Conservation (phyloP, 805 yeast species). For the Komagataella phaffii region DNA sequence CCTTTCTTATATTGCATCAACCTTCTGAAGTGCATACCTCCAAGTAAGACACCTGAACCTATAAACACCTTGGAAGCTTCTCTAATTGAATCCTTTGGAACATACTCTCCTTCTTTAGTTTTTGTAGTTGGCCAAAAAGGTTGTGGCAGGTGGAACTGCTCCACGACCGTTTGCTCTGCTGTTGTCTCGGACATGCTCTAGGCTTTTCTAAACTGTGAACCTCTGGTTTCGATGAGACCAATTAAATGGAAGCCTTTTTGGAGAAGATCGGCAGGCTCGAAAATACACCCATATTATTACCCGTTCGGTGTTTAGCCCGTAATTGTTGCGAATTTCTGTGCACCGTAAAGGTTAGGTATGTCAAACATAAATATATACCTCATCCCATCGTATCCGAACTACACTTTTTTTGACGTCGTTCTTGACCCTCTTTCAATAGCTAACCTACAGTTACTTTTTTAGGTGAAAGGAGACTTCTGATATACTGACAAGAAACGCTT, state of each 20-base stretch:
- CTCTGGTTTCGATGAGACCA: not conserved
- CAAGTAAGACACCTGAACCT: constrained; percentile 17
- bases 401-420: not conserved
- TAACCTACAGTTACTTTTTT: not conserved
- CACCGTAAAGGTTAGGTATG: not conserved
- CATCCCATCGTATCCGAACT: not conserved
- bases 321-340: not conserved
- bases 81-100: constrained; percentile 18
- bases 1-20: constrained; percentile 21
- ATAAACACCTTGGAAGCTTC: constrained; percentile 14
- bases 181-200: constrained; percentile 7
- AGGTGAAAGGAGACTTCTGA: not conserved
- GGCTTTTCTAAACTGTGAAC: constrained; percentile 5
- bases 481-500: not conserved
- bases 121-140: constrained; percentile 14
- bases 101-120: constrained; percentile 2
- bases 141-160: constrained; percentile 10
- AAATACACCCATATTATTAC: constrained; percentile 1
- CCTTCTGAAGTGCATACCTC: constrained; percentile 23
- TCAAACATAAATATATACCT: not conserved
- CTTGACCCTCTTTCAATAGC: not conserved
- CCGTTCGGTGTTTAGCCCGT: not conserved
- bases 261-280: not conserved
- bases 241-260: not conserved
- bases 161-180: constrained; percentile 1